phyloP scores from a whole-genome alignment of 257 asterid genomes.

The Scutellaria minor region DNA sequence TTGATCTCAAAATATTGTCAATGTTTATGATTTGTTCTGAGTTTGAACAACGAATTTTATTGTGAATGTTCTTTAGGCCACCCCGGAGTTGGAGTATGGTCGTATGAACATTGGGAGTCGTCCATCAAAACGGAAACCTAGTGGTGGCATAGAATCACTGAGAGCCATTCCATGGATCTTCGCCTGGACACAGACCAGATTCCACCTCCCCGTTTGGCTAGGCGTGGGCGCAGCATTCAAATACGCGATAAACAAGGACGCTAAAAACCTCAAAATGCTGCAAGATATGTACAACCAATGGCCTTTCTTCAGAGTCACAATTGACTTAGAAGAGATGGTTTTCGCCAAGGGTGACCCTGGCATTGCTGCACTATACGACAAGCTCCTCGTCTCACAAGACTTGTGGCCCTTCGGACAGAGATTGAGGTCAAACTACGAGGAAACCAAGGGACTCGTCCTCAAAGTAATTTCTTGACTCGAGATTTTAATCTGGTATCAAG shows the following conservation, averaged over 20 bases:
- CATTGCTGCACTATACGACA: slow-evolving; percentile 61
- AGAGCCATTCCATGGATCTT: slow-evolving; percentile 77
- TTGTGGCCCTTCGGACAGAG: slow-evolving; percentile 55
- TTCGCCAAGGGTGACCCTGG: slow-evolving; percentile 76
- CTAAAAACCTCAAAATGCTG: slow-evolving; percentile 53
- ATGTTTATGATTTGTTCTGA: background rate
- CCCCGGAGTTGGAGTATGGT: slow-evolving; percentile 73
- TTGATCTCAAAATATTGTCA: background rate
- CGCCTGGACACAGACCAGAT: slow-evolving; percentile 75
- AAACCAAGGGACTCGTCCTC: slow-evolving; percentile 56
- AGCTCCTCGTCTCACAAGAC: slow-evolving; percentile 59
- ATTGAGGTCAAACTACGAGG: slow-evolving; percentile 60
- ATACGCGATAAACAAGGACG: slow-evolving; percentile 51
- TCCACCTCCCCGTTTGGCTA: slow-evolving; percentile 74
- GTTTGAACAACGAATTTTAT: background rate
- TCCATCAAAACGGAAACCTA: slow-evolving; percentile 67
- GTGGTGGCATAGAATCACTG: slow-evolving; percentile 71
- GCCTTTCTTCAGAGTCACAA: slow-evolving; percentile 75
- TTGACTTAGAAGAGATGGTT: slow-evolving; percentile 67
- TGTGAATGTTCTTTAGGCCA: slow-evolving; percentile 43
- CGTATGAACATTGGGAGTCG: slow-evolving; percentile 76
- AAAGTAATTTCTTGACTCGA: slow-evolving; percentile 40
- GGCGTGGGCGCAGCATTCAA: slow-evolving; percentile 70
- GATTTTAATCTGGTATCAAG: no score
- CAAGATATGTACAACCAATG: slow-evolving; percentile 67